Percentiles rank a stretch among this genome's conserved stretches.
Evolutionary conservation across 176 grass and related monocot genomes (phyloP).

Genomic region (Areca catechu): DNA sequence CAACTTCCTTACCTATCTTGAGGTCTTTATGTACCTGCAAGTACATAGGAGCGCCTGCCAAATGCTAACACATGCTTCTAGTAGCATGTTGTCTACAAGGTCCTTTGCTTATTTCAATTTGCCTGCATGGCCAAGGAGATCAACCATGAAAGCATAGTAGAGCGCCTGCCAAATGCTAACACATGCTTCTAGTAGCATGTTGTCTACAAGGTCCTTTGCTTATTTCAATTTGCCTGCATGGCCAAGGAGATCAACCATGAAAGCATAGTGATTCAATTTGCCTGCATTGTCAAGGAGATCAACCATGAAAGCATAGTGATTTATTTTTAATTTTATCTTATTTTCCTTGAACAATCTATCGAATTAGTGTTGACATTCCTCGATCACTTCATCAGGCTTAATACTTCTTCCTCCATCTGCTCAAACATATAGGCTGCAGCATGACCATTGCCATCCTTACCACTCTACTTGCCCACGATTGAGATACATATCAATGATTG

Average conservation of each 20-base stretch:
- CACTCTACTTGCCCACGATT: conserved; percentile 40
- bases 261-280: no score
- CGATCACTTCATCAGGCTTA: no score
- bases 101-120: conserved; percentile 34
- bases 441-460: conserved; percentile 34
- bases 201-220: conserved; percentile 28
- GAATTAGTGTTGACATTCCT: no score
- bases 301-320: conserved; percentile 46
- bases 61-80: conserved; percentile 21
- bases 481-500: no score
- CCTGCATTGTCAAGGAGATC: no score
- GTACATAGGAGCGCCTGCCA: conserved; percentile 41
- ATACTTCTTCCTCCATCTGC: conserved; percentile 17
- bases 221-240: conserved; percentile 28
- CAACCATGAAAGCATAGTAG: no score
- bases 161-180: conserved; percentile 38
- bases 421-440: conserved; percentile 30
- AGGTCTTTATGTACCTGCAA: conserved; percentile 32
- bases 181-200: conserved; percentile 28
- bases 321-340: conserved; percentile 8
- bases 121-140: conserved; percentile 34
- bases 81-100: conserved; percentile 29
- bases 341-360: neutral
- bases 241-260: conserved; percentile 36
- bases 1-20: conserved; percentile 22